These are phyloP conservation scores for Fraxinus platypoda DNA, from an alignment of 305 asterid species.

Conservation along the genomic window DNA sequence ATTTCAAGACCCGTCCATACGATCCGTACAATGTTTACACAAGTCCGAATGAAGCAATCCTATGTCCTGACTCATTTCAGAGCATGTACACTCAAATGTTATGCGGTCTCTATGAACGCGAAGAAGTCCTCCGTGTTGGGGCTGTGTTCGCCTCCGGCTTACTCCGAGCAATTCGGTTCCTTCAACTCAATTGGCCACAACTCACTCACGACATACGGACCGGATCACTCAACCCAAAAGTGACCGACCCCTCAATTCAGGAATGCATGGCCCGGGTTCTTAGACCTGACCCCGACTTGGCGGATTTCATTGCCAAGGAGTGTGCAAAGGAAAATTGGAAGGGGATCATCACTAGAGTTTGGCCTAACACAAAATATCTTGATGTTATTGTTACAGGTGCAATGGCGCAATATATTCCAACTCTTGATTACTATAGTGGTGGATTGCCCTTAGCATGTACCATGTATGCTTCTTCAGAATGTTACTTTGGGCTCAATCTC, in stretches of 20 bases:
- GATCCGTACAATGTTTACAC: conserved; percentile 30
- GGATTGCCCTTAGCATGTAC: conserved; percentile 30
- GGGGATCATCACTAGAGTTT: conserved; percentile 28
- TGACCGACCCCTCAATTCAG: conserved; percentile 15
- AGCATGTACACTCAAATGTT: conserved; percentile 44
- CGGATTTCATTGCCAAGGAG: conserved; percentile 23
- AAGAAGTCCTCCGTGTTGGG: conserved; percentile 28
- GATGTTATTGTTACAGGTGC: conserved; percentile 36
- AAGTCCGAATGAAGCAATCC: conserved; percentile 36
- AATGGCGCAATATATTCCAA: conserved; percentile 39
- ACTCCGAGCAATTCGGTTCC: conserved; percentile 29
- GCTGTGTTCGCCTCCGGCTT: conserved; percentile 31
- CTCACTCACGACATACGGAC: conserved; percentile 32
- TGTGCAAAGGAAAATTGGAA: conserved; percentile 31
- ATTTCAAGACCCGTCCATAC: conserved; percentile 26
- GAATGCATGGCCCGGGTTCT: conserved; percentile 25
- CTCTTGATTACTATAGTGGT: conserved; percentile 37
- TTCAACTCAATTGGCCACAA: conserved; percentile 30
- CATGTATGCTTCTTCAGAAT: conserved; percentile 34
- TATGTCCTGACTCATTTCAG: conserved; percentile 31
- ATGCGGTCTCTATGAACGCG: conserved; percentile 39
- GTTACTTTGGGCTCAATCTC: conserved; percentile 31
- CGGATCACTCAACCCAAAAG: conserved; percentile 28
- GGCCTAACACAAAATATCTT: conserved; percentile 38
- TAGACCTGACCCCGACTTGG: conserved; percentile 32